phyloP scores from a whole-genome alignment of 306 rosid species.

The Calophaca sinica region DNA sequence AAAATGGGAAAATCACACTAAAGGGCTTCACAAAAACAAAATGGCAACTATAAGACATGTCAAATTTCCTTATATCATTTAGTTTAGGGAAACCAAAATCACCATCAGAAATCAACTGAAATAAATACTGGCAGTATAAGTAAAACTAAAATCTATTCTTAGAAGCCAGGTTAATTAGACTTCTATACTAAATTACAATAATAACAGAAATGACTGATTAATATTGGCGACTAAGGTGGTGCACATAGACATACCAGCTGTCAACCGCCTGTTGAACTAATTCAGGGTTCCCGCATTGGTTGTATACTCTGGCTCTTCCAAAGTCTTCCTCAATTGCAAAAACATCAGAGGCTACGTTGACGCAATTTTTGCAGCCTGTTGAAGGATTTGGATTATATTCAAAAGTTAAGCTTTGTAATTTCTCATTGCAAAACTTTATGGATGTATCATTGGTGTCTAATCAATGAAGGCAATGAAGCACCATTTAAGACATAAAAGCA shows the following conservation, averaged over 20 bases:
- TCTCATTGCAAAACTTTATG: conserved; percentile 19
- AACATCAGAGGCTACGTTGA: conserved; percentile 71
- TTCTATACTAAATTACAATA: conserved; percentile 3
- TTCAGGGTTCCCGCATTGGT: conserved; percentile 64
- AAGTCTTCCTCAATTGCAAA: conserved; percentile 88
- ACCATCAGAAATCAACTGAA: neutral
- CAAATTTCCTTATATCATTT: conserved; percentile 3
- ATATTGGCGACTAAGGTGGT: conserved; percentile 11
- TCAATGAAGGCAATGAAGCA: conserved; percentile 32
- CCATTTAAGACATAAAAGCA: neutral
- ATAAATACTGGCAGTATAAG: neutral
- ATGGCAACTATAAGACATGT: neutral
- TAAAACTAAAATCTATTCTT: neutral
- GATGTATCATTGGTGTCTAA: conserved; percentile 12
- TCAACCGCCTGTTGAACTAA: conserved; percentile 83
- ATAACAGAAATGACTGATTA: neutral
- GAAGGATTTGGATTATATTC: conserved; percentile 26
- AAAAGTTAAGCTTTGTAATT: conserved; percentile 10
- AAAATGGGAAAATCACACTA: neutral
- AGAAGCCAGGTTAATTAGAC: neutral
- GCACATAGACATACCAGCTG: conserved; percentile 63
- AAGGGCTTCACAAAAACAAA: conserved; percentile 12
- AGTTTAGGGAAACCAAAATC: neutral
- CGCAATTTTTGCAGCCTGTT: conserved; percentile 90
- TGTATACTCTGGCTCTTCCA: conserved; percentile 83